A percentile compares a stretch with the other conserved stretches of the same genome.
Conservation (phyloP, 345 rosid species). For the Reutealis trisperma region DNA sequence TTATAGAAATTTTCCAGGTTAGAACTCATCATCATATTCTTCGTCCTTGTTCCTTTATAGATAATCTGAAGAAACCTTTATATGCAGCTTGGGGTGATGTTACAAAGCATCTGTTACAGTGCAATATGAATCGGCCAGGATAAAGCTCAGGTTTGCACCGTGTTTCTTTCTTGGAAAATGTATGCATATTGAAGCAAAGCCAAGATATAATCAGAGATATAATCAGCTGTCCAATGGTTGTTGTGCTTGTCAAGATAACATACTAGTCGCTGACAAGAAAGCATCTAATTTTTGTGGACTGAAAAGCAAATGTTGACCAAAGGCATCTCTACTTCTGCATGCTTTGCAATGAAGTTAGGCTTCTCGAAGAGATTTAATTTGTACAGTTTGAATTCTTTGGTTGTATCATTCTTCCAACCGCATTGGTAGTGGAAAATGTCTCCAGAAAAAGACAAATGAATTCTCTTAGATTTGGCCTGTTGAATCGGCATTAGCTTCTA, state of each 20-base stretch:
- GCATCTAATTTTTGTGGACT: not conserved
- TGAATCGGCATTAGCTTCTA: not conserved
- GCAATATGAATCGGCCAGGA: slow-evolving; percentile 55
- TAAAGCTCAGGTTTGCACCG: slow-evolving; percentile 23
- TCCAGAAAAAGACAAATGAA: not conserved
- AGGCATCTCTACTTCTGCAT: not conserved
- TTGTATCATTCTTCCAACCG: not conserved
- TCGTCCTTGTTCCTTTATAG: not conserved
- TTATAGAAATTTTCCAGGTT: slow-evolving; percentile 67
- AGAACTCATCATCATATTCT: slow-evolving; percentile 12
- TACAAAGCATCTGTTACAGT: slow-evolving; percentile 50
- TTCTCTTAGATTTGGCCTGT: not conserved
- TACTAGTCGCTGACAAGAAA: not conserved
- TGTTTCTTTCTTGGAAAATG: not conserved
- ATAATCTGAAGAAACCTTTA: slow-evolving; percentile 8
- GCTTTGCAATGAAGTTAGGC: not conserved
- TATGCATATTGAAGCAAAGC: not conserved
- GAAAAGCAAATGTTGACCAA: no score
- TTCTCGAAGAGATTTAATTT: not conserved
- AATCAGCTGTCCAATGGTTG: not conserved
- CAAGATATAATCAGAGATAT: not conserved
- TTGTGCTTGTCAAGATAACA: slow-evolving; percentile 7
- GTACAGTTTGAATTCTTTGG: no score
- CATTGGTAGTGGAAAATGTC: not conserved
- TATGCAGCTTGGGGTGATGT: slow-evolving; percentile 80